Conservation (phyloP, 2,329 filamentous ascomycete species). For the Gliomastix tumulicola region DNA sequence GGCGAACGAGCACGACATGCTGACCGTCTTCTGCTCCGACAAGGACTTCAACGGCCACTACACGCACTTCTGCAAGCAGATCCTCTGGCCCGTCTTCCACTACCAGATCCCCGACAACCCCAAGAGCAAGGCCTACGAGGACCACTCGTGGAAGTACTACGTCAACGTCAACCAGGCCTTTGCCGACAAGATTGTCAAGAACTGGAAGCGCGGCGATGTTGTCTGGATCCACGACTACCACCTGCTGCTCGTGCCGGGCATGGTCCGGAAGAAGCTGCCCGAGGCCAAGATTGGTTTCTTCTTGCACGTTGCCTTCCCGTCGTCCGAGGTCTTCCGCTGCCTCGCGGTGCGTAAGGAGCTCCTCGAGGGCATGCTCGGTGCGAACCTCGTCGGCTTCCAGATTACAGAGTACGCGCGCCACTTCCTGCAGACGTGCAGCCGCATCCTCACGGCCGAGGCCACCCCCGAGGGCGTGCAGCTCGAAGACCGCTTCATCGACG, state of each 20-base stretch:
- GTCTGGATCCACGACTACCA: constrained; percentile 98
- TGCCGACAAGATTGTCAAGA: constrained; percentile 80
- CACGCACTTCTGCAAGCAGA: constrained; percentile 93
- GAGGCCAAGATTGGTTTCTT: constrained; percentile 97
- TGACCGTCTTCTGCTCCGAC: constrained; percentile 32
- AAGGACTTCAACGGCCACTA: constrained; percentile 62
- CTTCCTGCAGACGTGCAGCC: constrained; percentile 92
- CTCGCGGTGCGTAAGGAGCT: constrained; percentile 80
- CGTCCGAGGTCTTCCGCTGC: constrained; percentile 92
- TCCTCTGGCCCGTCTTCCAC: constrained; percentile 95
- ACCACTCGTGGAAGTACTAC: constrained; percentile 95
- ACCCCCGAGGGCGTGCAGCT: constrained; percentile 82
- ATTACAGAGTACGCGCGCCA: constrained; percentile 89
- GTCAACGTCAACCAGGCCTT: constrained; percentile 89
- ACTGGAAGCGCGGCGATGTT: constrained; percentile 88
- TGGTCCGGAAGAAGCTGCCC: constrained; percentile 84
- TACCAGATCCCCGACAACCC: constrained; percentile 97
- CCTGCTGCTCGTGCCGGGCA: constrained; percentile 76
- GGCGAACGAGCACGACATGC: constrained; percentile 59
- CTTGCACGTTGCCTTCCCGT: constrained; percentile 90
- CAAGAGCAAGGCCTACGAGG: constrained; percentile 96
- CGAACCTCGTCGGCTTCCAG: constrained; percentile 90
- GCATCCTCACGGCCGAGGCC: constrained; percentile 83
- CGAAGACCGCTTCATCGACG: constrained; percentile 89
- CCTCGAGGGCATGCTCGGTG: constrained; percentile 85